Evolutionary conservation across 2,329 filamentous ascomycete genomes (phyloP).

Genomic region (Acrocalymma vagum): DNA sequence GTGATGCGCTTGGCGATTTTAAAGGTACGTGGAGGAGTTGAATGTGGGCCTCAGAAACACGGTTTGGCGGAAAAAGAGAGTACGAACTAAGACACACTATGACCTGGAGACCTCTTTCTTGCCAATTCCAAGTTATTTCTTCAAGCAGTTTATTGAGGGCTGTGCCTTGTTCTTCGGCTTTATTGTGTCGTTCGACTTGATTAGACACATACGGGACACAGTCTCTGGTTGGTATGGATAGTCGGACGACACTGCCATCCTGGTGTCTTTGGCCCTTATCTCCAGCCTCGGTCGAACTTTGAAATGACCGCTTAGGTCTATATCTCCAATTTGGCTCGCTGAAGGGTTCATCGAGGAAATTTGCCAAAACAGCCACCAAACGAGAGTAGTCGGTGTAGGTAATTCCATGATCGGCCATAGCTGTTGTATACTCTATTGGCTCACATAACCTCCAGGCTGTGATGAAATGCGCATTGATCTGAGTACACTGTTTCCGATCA

Average conservation of each 20-base stretch:
- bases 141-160: conserved; percentile 24
- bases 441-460: conserved; percentile 32
- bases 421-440: conserved; percentile 34
- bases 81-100: conserved; percentile 33
- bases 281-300: too few species aligned
- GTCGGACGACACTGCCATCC: too few species aligned
- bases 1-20: conserved; percentile 5
- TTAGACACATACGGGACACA: too few species aligned
- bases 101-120: conserved; percentile 25
- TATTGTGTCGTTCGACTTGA: conserved; percentile 17
- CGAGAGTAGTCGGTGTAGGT: conserved; percentile 29
- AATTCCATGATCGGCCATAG: conserved; percentile 34
- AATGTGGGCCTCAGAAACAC: conserved; percentile 27
- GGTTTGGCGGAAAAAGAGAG: conserved; percentile 31
- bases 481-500: conserved; percentile 23
- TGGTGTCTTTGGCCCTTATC: too few species aligned
- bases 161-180: conserved; percentile 19
- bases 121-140: conserved; percentile 27
- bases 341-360: conserved; percentile 22
- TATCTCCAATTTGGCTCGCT: conserved; percentile 12
- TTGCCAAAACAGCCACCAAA: conserved; percentile 20
- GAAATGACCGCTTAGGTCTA: too few species aligned
- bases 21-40: conserved; percentile 27
- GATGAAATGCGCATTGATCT: conserved; percentile 28
- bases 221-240: conserved; percentile 2